Percentiles rank a stretch among this genome's conserved stretches.
Conservation (phyloP, 306 rosid species). For the Datisca glomerata region DNA sequence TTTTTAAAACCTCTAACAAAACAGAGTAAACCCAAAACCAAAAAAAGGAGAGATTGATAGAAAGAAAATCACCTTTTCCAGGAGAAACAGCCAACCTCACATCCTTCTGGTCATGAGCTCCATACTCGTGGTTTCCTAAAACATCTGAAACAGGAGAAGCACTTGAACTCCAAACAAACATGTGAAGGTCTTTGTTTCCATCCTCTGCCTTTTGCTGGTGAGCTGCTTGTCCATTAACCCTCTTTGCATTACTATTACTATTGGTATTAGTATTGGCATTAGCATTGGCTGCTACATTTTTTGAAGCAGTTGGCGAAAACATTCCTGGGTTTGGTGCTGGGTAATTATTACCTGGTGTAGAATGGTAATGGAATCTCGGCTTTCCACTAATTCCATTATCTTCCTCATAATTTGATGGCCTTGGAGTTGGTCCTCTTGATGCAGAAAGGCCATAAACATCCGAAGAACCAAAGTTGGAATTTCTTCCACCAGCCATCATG, state of each 20-base stretch:
- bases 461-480: conserved; percentile 48
- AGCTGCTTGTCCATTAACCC: conserved; percentile 47
- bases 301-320: conserved; percentile 58
- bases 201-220: conserved; percentile 34
- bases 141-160: conserved; percentile 83
- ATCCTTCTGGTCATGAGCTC: conserved; percentile 52
- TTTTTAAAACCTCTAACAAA: too few relatives aligned
- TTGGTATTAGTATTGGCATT: neutral
- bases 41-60: neutral
- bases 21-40: neutral
- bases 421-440: conserved; percentile 69
- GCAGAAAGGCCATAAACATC: conserved; percentile 63
- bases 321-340: conserved; percentile 86
- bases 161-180: conserved; percentile 93
- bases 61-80: conserved; percentile 41
- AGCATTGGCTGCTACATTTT: conserved; percentile 12
- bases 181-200: conserved; percentile 59
- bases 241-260: conserved; percentile 17
- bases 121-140: conserved; percentile 61
- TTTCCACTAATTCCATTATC: conserved; percentile 40
- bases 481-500: conserved; percentile 79
- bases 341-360: conserved; percentile 21
- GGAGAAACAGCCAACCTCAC: conserved; percentile 66
- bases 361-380: conserved; percentile 36
- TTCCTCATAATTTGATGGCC: conserved; percentile 65